phyloP scores from a whole-genome alignment of 345 rosid genomes.

The Cardamine occulta region DNA sequence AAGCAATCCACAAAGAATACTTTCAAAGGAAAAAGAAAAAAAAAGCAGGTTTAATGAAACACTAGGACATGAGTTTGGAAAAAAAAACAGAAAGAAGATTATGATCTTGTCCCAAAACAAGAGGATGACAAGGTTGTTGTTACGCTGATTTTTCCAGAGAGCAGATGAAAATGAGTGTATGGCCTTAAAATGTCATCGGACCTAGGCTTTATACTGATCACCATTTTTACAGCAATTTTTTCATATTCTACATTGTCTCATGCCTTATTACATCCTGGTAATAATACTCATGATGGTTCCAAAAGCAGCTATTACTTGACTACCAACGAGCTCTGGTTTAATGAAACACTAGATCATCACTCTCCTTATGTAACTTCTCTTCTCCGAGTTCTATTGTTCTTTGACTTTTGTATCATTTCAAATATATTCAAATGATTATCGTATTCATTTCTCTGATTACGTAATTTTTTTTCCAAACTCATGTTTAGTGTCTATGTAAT shows the following conservation, averaged over 20 bases:
- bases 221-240: neutral
- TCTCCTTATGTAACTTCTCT: slow-evolving; percentile 61
- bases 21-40: neutral
- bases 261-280: slow-evolving; percentile 46
- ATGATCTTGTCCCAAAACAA: neutral
- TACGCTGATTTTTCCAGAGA: neutral
- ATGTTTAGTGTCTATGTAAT: neutral
- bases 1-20: neutral
- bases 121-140: neutral
- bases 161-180: neutral
- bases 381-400: neutral
- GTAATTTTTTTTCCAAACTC: neutral
- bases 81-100: neutral
- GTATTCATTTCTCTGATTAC: neutral
- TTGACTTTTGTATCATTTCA: neutral
- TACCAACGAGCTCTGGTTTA: slow-evolving; percentile 70
- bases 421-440: neutral
- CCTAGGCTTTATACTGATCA: slow-evolving; percentile 1
- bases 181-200: slow-evolving; percentile 11
- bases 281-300: slow-evolving; percentile 43
- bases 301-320: slow-evolving; percentile 55
- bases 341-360: slow-evolving; percentile 86
- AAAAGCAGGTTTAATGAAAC: too few relatives aligned
- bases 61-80: too few relatives aligned
- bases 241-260: slow-evolving; percentile 38